Evolutionary conservation across 2,329 filamentous ascomycete genomes (phyloP), one percentile per base, ranked within the genome.

Genomic region (Fusarium subtropicale): DNA sequence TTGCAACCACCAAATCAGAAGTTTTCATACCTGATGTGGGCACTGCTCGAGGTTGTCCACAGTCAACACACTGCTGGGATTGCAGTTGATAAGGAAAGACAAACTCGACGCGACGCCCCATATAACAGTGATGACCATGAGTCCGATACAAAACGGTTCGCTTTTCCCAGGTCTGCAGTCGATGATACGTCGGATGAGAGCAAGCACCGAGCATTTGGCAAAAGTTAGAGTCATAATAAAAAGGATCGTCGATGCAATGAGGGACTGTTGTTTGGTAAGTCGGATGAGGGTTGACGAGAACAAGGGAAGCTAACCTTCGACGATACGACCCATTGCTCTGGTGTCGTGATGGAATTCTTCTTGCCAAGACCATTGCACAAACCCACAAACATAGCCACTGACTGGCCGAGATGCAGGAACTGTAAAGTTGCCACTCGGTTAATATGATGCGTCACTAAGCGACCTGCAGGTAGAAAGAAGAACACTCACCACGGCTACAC

Each of bases 111-210:
- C 61, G 1, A 65, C 1, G 0, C 71, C 68, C 71, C 70, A 72
- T 39, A 30, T 18, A 0, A 12, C 61, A 9, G 61, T 69, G 3
- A 65, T 45, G 0, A 48, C 26, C 48, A 73, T 54, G 4, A 72
- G 68, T 0, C 16, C 56, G 2, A 71, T 62, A 15, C 71, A 72
- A 3, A 58, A 53, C 2, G 22, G 7, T 22, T 51, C 69, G 6
- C 60, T 73, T 12, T 38, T 69, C 0, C 71, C 71, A 6, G 68
- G 54, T 12, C 59, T 72, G 31, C 68, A 55, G 12, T 60, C 60
- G 4, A 72, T 67, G 22, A 72, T 72, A 1, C 71, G 70, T 15
- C 69, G 59, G 6, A 73, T 52, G 5, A 72, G 71, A 10, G 71
- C 71, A 33, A 72, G 71, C 1, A 72, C 52, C 0, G 71, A 72